phyloP scores from a whole-genome alignment of 345 rosid genomes.

The Sonneratia caseolaris region DNA sequence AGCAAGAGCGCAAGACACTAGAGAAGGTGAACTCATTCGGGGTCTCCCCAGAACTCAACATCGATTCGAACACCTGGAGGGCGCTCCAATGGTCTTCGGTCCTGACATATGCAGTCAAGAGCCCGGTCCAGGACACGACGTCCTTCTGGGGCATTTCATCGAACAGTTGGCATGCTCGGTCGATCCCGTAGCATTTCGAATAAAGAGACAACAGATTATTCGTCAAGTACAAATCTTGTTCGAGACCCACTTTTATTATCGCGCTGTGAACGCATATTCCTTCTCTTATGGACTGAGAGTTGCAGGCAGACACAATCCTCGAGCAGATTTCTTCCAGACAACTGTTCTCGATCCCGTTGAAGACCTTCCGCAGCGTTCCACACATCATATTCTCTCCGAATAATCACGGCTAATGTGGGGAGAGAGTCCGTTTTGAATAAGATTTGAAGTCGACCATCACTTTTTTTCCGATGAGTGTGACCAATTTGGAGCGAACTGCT shows the following conservation, averaged over 20 bases:
- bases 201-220: constrained; percentile 52
- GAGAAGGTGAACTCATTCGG: constrained; percentile 69
- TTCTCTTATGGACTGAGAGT: constrained; percentile 26
- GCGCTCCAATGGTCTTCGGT: constrained; percentile 31
- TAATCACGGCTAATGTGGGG: background rate
- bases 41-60: constrained; percentile 28
- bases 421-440: background rate
- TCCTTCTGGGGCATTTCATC: constrained; percentile 61
- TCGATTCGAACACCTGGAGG: constrained; percentile 28
- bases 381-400: constrained; percentile 21
- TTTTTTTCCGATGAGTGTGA: constrained; percentile 1
- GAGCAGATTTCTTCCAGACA: constrained; percentile 34
- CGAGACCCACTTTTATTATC: constrained; percentile 38
- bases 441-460: background rate
- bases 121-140: constrained; percentile 59
- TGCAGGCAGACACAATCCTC: constrained; percentile 36
- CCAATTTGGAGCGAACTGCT: background rate
- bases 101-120: constrained; percentile 39
- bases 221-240: constrained; percentile 35
- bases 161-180: constrained; percentile 43
- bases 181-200: constrained; percentile 25
- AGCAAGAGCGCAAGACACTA: constrained; percentile 37
- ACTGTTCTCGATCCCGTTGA: constrained; percentile 18
- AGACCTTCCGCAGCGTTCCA: constrained; percentile 11
- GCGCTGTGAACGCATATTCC: constrained; percentile 53